Evolutionary conservation across 495 filamentous ascomycete genomes (phyloP).

Genomic region (Stereocaulon alpinum): DNA sequence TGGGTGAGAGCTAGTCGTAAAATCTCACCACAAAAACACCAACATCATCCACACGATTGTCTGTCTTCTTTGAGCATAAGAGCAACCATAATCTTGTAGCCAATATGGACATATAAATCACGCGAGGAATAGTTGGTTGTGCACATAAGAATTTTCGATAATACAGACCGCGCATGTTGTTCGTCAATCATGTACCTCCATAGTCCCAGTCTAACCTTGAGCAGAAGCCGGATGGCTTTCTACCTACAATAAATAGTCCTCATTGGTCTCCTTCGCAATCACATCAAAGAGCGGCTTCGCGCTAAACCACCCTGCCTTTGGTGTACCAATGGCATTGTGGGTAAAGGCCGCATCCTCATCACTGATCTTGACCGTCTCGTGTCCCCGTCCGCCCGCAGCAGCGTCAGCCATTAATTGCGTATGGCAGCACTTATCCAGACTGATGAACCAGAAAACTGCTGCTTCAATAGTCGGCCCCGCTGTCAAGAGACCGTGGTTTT

Average conservation of each 20-base stretch:
- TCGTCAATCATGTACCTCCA: too few species aligned
- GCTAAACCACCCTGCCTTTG: slow-evolving; percentile 57
- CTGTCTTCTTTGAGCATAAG: too few species aligned
- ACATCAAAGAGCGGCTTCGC: slow-evolving; percentile 67
- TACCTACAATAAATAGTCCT: slow-evolving; percentile 43
- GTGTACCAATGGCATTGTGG: slow-evolving; percentile 53
- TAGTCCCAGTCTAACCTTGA: too few species aligned
- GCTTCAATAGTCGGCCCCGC: slow-evolving; percentile 48
- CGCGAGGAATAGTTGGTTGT: too few species aligned
- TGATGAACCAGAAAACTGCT: slow-evolving; percentile 66
- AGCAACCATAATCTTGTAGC: too few species aligned
- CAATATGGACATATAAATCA: too few species aligned
- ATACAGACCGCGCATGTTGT: too few species aligned
- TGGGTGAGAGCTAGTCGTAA: background rate
- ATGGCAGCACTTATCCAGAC: slow-evolving; percentile 64
- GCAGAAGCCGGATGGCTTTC: background rate
- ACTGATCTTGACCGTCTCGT: slow-evolving; percentile 53
- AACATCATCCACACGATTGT: background rate
- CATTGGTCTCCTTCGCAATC: slow-evolving; percentile 52
- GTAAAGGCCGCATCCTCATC: slow-evolving; percentile 60
- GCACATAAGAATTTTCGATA: background rate
- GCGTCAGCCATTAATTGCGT: slow-evolving; percentile 70
- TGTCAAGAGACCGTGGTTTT: slow-evolving; percentile 57
- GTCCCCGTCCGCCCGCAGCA: slow-evolving; percentile 54
- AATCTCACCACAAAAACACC: background rate